A percentile compares a stretch with the other conserved stretches of the same genome.
These are phyloP conservation scores for Craspedostauros australis DNA, from an alignment of 108 stramenopile species.

Conservation along the genomic window DNA sequence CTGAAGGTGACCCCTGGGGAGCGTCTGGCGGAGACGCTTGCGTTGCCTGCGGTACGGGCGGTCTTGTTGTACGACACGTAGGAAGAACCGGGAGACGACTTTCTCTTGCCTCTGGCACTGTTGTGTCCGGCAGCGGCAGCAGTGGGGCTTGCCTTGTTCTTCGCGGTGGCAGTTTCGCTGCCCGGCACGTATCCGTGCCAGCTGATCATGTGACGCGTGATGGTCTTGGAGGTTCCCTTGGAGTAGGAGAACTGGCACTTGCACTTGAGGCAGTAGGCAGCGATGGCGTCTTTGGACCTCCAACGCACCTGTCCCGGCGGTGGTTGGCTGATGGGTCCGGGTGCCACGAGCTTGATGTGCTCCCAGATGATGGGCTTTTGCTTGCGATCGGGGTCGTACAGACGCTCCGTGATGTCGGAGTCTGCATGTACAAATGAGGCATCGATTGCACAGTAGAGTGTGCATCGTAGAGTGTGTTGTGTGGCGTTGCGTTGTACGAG, in stretches of 20 bases:
- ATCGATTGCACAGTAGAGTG: too few species aligned
- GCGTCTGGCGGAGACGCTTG: too few species aligned
- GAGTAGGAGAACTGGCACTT: constrained; percentile 26
- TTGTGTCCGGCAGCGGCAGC: neutral
- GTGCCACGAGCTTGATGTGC: constrained; percentile 22
- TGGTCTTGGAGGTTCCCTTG: constrained; percentile 17
- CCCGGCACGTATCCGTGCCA: constrained; percentile 11
- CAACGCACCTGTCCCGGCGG: constrained; percentile 13
- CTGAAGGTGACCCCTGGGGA: too few species aligned
- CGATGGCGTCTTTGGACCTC: constrained; percentile 19
- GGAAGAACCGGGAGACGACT: too few species aligned
- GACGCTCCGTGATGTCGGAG: too few species aligned
- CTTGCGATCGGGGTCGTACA: constrained; percentile 29
- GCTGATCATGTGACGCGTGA: constrained; percentile 19
- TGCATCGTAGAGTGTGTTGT: too few species aligned
- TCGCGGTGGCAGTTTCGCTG: neutral
- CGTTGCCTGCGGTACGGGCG: too few species aligned
- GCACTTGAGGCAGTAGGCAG: constrained; percentile 30
- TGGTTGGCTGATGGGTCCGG: constrained; percentile 13
- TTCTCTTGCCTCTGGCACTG: neutral
- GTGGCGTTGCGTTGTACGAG: too few species aligned
- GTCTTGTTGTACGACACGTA: too few species aligned
- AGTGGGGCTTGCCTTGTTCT: too few species aligned
- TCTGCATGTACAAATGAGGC: too few species aligned
- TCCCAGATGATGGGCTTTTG: constrained; percentile 15